Evolutionary conservation across 805 yeast species (phyloP), one percentile per base, ranked within the genome.

Genomic region (Saturnispora saitoi): DNA sequence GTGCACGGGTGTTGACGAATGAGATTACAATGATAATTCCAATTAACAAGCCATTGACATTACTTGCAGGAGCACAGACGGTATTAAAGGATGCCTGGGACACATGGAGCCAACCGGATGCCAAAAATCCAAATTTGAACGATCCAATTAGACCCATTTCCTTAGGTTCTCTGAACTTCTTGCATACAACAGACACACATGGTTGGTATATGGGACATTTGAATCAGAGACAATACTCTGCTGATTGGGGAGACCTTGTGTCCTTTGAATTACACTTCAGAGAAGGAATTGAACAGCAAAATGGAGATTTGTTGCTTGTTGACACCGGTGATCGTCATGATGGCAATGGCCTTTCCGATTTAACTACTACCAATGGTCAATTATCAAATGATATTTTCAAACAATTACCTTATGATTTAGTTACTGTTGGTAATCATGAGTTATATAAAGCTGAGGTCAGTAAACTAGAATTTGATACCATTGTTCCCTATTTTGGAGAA

Each of bases 171-270:
- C 49, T 93, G 42, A 91, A 93, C 67, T 86, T 93, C 57, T 58
- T 91, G 24, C 98, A 91, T 59, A 90, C 98, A 1, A 93, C 99
- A 0, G 99, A 93, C 59, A 91, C 97, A 2, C 99, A 93, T 64
- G 97, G 93, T 1, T 93, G 99, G 99, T 78, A 84, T 54, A 81
- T 91, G 4, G 97, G 97, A 0, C 99, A 91, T 67, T 57, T 78
- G 36, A 80, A 81, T 55, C 97, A 90, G 63, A 71, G 75, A 28
- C 79, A 77, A 50, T 91, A 81, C 63, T 75, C 82, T 34, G 93
- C 86, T 4, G 86, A 90, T 62, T 91, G 96, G 96, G 97, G 97
- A 9, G 95, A 91, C 59, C 86, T 84, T 51, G 60, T 85, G 3
- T 80, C 90, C 0, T 90, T 91, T 60, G 68, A 78, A 0, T 54